Evolutionary conservation across 192 early-diverging fungal species (phyloP).

Genomic region (Entomortierella beljakovae): DNA sequence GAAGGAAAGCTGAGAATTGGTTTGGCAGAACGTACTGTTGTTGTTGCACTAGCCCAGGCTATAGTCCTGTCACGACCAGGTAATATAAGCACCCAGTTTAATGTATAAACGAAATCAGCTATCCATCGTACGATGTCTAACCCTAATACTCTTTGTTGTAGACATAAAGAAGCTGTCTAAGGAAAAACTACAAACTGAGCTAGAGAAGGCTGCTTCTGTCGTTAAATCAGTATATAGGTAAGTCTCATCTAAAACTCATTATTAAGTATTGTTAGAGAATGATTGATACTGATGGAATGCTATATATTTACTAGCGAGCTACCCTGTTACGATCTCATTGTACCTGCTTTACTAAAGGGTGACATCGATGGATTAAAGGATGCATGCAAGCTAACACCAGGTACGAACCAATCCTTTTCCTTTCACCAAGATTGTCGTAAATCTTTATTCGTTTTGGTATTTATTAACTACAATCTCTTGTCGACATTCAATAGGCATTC

Average conservation of each 20-base stretch:
- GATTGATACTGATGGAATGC: not conserved
- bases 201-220: constrained; percentile 61
- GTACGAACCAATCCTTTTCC: too few relatives aligned
- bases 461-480: not conserved
- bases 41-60: constrained; percentile 89
- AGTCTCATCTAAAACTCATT: not conserved
- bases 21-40: constrained; percentile 93
- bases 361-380: constrained; percentile 76
- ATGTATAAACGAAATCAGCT: too few relatives aligned
- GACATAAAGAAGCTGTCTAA: constrained; percentile 53
- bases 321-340: constrained; percentile 92
- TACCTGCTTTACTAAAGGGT: constrained; percentile 84
- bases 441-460: not conserved
- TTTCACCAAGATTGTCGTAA: not conserved
- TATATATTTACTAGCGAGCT: constrained; percentile 74
- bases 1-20: constrained; percentile 98
- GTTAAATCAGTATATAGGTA: constrained; percentile 68
- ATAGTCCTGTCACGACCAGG: constrained; percentile 70
- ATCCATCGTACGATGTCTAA: too few relatives aligned
- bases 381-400: constrained; percentile 92
- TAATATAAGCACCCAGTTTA: too few relatives aligned
- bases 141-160: not conserved
- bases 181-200: constrained; percentile 32
- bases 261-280: not conserved
- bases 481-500: constrained; percentile 74